phyloP scores from a whole-genome alignment of 2,329 filamentous ascomycete species.

The Phyllosticta capitalensis region DNA sequence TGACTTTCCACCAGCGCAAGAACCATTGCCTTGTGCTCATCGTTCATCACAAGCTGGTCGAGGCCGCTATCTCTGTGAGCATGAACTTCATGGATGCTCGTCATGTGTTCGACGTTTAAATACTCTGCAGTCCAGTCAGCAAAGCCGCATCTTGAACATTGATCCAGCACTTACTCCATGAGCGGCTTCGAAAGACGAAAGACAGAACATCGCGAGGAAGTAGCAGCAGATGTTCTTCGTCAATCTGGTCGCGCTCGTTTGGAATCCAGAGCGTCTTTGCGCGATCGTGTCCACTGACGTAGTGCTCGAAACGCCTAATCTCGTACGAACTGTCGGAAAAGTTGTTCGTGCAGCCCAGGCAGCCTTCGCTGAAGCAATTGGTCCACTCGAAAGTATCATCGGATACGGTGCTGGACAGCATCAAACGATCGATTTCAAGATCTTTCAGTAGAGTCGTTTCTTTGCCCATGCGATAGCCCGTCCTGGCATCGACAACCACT shows the following conservation, averaged over 20 bases:
- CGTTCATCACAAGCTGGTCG: slow-evolving; percentile 19
- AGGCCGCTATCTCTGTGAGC: slow-evolving; percentile 6
- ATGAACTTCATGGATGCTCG: slow-evolving; percentile 7
- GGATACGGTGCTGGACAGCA: not conserved
- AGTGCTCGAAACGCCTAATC: not conserved
- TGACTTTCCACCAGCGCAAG: slow-evolving; percentile 22
- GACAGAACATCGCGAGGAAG: slow-evolving; percentile 4
- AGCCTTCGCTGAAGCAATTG: not conserved
- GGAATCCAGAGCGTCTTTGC: not conserved
- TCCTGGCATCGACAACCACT: slow-evolving; percentile 11
- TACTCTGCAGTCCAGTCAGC: not conserved
- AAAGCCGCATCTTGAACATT: not conserved
- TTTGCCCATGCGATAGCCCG: not conserved
- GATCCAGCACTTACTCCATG: slow-evolving; percentile 8
- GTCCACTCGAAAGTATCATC: not conserved
- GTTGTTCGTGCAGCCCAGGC: not conserved
- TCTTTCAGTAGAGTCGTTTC: slow-evolving; percentile 4
- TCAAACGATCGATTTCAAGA: not conserved
- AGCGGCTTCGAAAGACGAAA: slow-evolving; percentile 11
- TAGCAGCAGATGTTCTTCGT: slow-evolving; percentile 3
- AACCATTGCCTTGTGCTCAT: slow-evolving; percentile 23
- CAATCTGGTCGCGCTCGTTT: not conserved
- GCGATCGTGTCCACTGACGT: not conserved
- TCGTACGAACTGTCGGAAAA: not conserved
- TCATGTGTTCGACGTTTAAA: slow-evolving; percentile 10